Evolutionary conservation across 495 filamentous ascomycete genomes (phyloP).

Genomic region (Pseudevernia furfuracea): DNA sequence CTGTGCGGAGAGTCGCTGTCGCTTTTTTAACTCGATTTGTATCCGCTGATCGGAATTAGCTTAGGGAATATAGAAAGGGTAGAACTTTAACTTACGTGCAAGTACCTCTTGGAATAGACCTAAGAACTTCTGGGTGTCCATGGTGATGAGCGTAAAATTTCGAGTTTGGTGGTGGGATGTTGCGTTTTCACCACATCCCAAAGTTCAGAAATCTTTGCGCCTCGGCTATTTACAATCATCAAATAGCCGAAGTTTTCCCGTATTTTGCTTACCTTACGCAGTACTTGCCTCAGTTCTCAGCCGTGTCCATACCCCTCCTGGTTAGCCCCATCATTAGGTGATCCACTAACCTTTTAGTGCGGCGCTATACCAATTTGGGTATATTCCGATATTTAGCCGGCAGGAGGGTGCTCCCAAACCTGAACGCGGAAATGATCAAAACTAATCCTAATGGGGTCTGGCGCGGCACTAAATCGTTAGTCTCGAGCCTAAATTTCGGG

Average conservation of each 20-base stretch:
- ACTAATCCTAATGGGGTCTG: no score
- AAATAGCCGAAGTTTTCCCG: background rate
- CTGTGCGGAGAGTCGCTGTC: constrained; percentile 81
- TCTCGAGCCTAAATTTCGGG: no score
- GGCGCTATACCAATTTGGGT: no score
- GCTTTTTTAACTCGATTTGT: constrained; percentile 78
- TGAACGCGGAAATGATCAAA: no score
- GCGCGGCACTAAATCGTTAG: no score
- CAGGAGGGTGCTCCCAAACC: no score
- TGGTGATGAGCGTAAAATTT: constrained; percentile 16
- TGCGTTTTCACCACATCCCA: background rate
- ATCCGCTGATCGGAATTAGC: constrained; percentile 46
- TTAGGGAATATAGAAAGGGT: constrained; percentile 3
- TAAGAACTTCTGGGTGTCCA: constrained; percentile 43
- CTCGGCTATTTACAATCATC: background rate
- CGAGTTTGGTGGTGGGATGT: background rate
- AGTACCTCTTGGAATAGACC: constrained; percentile 39
- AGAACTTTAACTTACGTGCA: constrained; percentile 35
- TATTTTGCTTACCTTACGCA: no score
- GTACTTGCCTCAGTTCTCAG: no score
- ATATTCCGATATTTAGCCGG: no score
- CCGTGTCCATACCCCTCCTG: no score
- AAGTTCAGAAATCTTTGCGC: background rate
- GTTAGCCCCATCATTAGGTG: no score
- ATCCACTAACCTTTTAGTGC: no score